Evolutionary conservation across 495 filamentous ascomycete genomes (phyloP), one percentile per base, ranked within the genome.

Genomic region (Jackrogersella multiformis): DNA sequence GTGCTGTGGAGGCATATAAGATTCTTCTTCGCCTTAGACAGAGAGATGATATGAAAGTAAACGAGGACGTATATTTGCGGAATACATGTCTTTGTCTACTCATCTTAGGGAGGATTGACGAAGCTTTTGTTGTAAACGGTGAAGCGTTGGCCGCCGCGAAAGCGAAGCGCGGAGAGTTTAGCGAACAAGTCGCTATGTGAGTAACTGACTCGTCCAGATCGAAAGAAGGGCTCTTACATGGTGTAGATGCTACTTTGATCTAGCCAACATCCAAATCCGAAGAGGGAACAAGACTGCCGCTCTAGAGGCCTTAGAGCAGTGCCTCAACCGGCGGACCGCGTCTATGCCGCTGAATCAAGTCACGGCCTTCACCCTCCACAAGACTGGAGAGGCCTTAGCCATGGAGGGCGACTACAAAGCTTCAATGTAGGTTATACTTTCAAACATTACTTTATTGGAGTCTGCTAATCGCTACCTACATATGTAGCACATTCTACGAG

Each of bases 291-390:
- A 26, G 3, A n/a, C 26, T 9, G 45, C 45, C 5, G 45, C 45
- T 0, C 26, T 49, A 2, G 21, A 32, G 5, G 45, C 45, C 2
- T 49, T 49, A 10, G 24, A 32, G 26, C 24, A 49, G n/a, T 49
- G 45, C 21, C 24, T 49, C 12, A 20, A 30, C 13, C 45, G 45
- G 45, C 45, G 45, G n/a, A 49, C 30, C 6, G 24, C 13, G 12
- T 49, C 45, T 18, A 49, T 49, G 45, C 45, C 45, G 13, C 26
- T 49, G n/a, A 18, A 49, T 32, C 26, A 49, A 4, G 45, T 32
- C n/a, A 49, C 45, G 6, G 45, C 45, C n/a, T 49, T 49, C 26
- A 49, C 45, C 2, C 45, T 49, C 8, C 45, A 49, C 18, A 49
- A 49, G n/a, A 32, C 26, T 9, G 45, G 45, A 4, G 26, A 49